Evolutionary conservation across 441 rosid species (phyloP).

Genomic region (Croton laevigatus): DNA sequence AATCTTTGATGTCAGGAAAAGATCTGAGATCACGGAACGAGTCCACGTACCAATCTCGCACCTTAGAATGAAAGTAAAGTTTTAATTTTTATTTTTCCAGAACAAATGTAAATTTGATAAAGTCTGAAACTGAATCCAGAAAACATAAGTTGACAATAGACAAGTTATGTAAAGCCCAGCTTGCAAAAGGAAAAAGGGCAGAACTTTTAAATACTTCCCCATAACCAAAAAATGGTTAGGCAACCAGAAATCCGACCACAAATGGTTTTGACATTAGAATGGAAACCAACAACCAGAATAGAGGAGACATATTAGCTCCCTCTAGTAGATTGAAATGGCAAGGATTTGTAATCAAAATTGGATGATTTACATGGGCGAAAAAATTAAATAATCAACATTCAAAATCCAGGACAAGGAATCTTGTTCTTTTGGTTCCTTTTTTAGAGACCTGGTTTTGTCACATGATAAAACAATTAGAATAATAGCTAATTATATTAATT

Average conservation of each 20-base stretch:
- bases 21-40: constrained; percentile 88
- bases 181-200: background rate
- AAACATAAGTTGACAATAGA: background rate
- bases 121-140: background rate
- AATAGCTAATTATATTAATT: background rate
- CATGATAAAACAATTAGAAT: background rate
- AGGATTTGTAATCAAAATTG: too few species aligned
- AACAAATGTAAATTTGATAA: background rate
- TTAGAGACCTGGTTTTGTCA: background rate
- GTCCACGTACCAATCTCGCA: constrained; percentile 97
- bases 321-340: too few species aligned
- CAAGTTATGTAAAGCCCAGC: background rate
- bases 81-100: background rate
- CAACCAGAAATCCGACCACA: too few species aligned
- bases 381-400: background rate
- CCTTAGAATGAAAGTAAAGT: constrained; percentile 41
- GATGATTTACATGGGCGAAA: background rate
- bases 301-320: too few species aligned
- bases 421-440: background rate
- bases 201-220: background rate
- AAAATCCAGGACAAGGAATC: background rate
- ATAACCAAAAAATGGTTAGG: too few species aligned
- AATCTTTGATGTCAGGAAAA: constrained; percentile 72
- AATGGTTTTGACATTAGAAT: background rate
- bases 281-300: background rate